Percentiles rank a stretch among this genome's conserved stretches.
These are phyloP conservation scores for Podaxis sp. DNA, from an alignment of 768 basidiomycete species.

Conservation along the genomic window DNA sequence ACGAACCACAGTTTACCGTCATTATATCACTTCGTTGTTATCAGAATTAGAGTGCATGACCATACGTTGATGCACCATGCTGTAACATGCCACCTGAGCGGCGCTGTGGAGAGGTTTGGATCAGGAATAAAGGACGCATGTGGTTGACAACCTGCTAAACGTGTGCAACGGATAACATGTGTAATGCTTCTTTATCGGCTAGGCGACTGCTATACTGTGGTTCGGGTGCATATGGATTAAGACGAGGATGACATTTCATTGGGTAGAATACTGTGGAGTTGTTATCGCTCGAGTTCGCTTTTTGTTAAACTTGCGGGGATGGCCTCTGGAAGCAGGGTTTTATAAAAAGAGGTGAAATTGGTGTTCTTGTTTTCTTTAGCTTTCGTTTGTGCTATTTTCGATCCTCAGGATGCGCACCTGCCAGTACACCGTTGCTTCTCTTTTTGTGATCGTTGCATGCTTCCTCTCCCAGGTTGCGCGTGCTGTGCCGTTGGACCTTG, in stretches of 20 bases:
- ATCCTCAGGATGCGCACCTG: background rate
- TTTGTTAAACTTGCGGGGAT: background rate
- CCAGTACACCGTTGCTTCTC: background rate
- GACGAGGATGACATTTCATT: background rate
- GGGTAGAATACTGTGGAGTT: background rate
- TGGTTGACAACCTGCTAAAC: background rate
- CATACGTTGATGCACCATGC: background rate
- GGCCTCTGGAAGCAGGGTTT: too few relatives aligned
- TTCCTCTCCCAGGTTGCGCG: background rate
- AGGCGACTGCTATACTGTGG: background rate
- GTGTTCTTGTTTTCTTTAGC: too few relatives aligned
- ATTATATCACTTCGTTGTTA: background rate
- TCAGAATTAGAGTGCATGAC: too few relatives aligned
- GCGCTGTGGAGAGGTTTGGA: background rate
- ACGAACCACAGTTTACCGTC: background rate
- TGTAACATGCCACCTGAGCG: background rate
- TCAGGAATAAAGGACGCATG: background rate
- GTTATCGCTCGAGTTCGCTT: background rate
- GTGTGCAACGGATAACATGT: background rate
- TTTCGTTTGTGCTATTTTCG: background rate
- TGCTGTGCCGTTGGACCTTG: slow-evolving; percentile 2
- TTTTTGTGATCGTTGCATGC: background rate
- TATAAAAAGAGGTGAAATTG: too few relatives aligned
- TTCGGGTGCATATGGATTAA: background rate
- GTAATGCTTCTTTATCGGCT: background rate